Percentiles rank a stretch among this genome's conserved stretches.
phyloP scores from a whole-genome alignment of 805 yeast genomes.

The Lachancea dasiensis region DNA sequence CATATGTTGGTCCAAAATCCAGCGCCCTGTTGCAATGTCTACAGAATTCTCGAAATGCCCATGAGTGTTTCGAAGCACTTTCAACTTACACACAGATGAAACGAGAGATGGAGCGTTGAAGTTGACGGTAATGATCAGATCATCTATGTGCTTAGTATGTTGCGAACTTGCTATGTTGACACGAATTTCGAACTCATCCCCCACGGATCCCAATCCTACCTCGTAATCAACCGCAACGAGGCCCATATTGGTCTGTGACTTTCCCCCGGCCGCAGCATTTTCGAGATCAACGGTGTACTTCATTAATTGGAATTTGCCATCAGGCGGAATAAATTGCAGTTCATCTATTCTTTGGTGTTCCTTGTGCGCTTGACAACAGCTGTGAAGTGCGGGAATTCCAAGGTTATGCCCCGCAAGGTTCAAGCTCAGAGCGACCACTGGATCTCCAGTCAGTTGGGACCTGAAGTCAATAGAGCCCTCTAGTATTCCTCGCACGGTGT shows the following conservation, averaged over 20 bases:
- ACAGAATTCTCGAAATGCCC: constrained; percentile 65
- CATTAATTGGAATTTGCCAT: constrained; percentile 62
- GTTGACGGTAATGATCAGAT: constrained; percentile 39
- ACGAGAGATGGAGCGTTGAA: constrained; percentile 10
- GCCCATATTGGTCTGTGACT: constrained; percentile 15
- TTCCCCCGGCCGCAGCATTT: constrained; percentile 7
- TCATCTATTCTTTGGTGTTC: constrained; percentile 37
- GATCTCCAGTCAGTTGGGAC: constrained; percentile 71
- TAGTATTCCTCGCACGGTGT: constrained; percentile 35
- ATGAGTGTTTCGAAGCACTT: constrained; percentile 58
- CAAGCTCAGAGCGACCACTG: constrained; percentile 57
- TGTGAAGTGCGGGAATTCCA: constrained; percentile 64
- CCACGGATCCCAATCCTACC: constrained; percentile 31
- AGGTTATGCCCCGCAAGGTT: constrained; percentile 41
- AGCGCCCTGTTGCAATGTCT: constrained; percentile 44
- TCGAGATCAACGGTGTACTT: constrained; percentile 55
- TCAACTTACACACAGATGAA: constrained; percentile 36
- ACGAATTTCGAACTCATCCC: constrained; percentile 37
- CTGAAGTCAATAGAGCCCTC: constrained; percentile 59
- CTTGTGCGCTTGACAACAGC: constrained; percentile 49
- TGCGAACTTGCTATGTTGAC: constrained; percentile 35
- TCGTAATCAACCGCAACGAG: constrained; percentile 28
- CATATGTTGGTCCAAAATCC: constrained; percentile 59
- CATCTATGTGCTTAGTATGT: constrained; percentile 42
- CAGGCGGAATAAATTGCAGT: constrained; percentile 79